Base-by-base conservation (phyloP, 345 rosid genomes). In the Bruguiera parviflora region DNA sequence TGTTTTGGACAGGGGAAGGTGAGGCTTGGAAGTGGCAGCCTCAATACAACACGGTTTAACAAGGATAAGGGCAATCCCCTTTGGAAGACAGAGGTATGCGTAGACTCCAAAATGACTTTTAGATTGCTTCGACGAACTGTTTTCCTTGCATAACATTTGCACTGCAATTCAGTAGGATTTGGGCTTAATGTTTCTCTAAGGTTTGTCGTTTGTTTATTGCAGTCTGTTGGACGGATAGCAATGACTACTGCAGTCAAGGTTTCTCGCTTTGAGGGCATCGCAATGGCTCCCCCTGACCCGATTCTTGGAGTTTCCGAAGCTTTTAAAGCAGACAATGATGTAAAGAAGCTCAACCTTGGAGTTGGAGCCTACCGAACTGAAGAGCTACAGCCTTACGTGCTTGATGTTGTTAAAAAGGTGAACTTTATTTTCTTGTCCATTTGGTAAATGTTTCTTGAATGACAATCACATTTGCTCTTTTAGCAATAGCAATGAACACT, bases 261-360 rank as follows among this genome's bases (percentile, higher is more conserved):
- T 51, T 91, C 99, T 73, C 94, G 91, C 70, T 92, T 95, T 65
- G 93, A 92, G 75, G 89, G 88, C 53, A 73, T 95, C 53, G 77
- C 93, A 5, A 95, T 90, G 96, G 99, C 97, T 60, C 97, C 99
- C 16, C 97, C 99, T 7, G 99, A 95, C 80, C 97, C 97, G 47
- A 92, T 95, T 84, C 96, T 92, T 71, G 99, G 97, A 71, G 96
- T 95, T 71, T 89, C 96, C 11, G 96, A 92, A 80, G 96, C 99
- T 58, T 95, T 95, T 78, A 89, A 68, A 79, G 96, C 97, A 15
- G 96, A 92, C 73, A 87, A 75, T 3, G 67, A 86, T 73, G 92
- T 81, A n/a, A 81, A 67, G 79, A 95, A 95, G 78, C 99, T 95
- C 78, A 95, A 92, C 76, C 99, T 95, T 83, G 99, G 99, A 53